Evolutionary conservation across 371 early-diverging fungal species (phyloP), one percentile per base, ranked within the genome.

Genomic region (Parasitella parasitica): DNA sequence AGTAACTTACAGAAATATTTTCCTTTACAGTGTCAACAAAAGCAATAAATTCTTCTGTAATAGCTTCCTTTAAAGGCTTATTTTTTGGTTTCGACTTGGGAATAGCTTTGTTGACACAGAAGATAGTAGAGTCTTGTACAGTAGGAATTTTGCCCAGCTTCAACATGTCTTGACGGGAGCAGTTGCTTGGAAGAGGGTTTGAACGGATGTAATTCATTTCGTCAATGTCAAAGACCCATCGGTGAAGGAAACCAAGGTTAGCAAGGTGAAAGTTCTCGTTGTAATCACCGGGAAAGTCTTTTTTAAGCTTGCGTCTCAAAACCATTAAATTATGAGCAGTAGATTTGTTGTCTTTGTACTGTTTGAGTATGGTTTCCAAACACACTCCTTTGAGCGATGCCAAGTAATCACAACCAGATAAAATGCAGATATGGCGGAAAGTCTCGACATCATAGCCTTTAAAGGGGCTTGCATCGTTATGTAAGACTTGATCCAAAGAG

Each of bases 361-460:
- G 0, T 15, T 49, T 49, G 15, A 28, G 49, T 8, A 49, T 24
- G 4, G 85, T 94, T 66, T 89, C 91, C 36, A 98, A 63, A 0
- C 98, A 99, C 41, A 98, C 83, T 2, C 95, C 94, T 1, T 83
- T 86, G 4, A 94, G 75, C 0, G 91, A 91, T 2, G 89, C 83
- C 15, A 95, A 66, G 64, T 98, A 99, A 68, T 98, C 99, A 71
- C 99, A 99, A 6, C 99, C 99, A 4, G 94, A 89, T 20, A 98
- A 66, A 28, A 98, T 95, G 64, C 95, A 94, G 86, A 95, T 91
- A 3, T 66, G 60, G 28, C 65, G 20, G 3, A 65, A 20, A 8
- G 13, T 51, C 15, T 38, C 27, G 16, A 13, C 27, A 5, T 26
- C 49, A 6, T 48, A 58, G 28, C 15, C 34, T 3, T 32, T 13